Evolutionary conservation across 306 rosid species (phyloP).

Genomic region (Quercus aquifolioides): DNA sequence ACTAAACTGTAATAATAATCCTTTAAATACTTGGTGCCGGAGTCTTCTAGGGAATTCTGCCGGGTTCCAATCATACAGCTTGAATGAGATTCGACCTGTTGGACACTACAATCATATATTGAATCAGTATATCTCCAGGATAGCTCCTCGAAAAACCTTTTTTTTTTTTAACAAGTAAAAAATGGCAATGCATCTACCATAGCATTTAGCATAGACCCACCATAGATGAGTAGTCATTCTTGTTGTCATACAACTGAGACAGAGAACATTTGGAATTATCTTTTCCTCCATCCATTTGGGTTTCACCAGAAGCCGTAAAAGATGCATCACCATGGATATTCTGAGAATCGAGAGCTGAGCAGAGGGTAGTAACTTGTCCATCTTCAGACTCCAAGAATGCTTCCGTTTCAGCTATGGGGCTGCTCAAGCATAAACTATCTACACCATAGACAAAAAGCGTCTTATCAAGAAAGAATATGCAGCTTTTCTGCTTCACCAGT

Average conservation of each 20-base stretch:
- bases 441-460: constrained; percentile 21
- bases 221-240: constrained; percentile 70
- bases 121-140: constrained; percentile 33
- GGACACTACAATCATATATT: constrained; percentile 73
- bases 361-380: constrained; percentile 33
- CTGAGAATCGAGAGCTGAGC: constrained; percentile 46
- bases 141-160: not conserved
- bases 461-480: constrained; percentile 6
- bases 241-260: constrained; percentile 66
- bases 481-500: not conserved
- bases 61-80: constrained; percentile 99
- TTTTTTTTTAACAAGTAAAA: not conserved
- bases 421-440: constrained; percentile 53
- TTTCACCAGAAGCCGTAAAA: constrained; percentile 49
- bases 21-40: constrained; percentile 92
- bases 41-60: constrained; percentile 99
- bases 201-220: constrained; percentile 42
- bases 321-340: constrained; percentile 43
- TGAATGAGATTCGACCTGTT: constrained; percentile 95
- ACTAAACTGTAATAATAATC: constrained; percentile 78
- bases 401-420: constrained; percentile 46
- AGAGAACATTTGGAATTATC: constrained; percentile 49
- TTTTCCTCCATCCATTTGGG: constrained; percentile 52
- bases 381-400: constrained; percentile 54
- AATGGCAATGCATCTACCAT: constrained; percentile 1